Percentiles rank a stretch among this genome's conserved stretches.
phyloP scores from a whole-genome alignment of 257 asterid species.

The Solanum sitiens region DNA sequence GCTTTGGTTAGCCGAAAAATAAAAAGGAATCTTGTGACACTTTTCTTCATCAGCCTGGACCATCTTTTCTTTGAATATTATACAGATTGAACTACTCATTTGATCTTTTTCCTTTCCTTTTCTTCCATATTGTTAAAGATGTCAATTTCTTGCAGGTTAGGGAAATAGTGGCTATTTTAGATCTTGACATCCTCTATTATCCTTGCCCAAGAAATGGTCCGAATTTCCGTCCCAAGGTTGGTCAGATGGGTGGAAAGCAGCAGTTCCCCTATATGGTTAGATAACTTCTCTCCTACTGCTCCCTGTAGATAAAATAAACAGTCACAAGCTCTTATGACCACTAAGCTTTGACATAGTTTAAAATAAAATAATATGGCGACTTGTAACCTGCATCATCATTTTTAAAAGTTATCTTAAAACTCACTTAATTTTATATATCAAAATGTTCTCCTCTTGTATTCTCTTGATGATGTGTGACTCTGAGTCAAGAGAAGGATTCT shows the following conservation, averaged over 20 bases:
- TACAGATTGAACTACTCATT: background rate
- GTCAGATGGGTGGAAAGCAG: conserved; percentile 77
- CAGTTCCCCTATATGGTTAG: conserved; percentile 89
- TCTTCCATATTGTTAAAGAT: background rate
- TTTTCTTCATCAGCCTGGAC: background rate
- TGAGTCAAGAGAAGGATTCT: background rate
- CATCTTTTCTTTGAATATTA: background rate
- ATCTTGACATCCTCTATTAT: conserved; percentile 81
- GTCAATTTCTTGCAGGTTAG: conserved; percentile 47
- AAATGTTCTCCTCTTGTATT: background rate
- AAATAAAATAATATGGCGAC: background rate
- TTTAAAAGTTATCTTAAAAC: background rate
- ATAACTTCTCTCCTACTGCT: background rate
- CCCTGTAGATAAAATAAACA: background rate
- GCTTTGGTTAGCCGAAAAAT: background rate
- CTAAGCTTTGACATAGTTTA: background rate
- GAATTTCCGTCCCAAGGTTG: conserved; percentile 70
- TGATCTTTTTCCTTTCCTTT: background rate
- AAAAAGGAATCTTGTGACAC: background rate
- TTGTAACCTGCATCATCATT: background rate
- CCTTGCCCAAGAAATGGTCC: conserved; percentile 97
- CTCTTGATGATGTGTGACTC: background rate
- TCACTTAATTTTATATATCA: background rate
- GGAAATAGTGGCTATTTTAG: conserved; percentile 75
- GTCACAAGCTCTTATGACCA: background rate